Percentiles rank a stretch among this genome's conserved stretches.
Conservation (phyloP, 345 rosid species). For the Heritiera littoralis region DNA sequence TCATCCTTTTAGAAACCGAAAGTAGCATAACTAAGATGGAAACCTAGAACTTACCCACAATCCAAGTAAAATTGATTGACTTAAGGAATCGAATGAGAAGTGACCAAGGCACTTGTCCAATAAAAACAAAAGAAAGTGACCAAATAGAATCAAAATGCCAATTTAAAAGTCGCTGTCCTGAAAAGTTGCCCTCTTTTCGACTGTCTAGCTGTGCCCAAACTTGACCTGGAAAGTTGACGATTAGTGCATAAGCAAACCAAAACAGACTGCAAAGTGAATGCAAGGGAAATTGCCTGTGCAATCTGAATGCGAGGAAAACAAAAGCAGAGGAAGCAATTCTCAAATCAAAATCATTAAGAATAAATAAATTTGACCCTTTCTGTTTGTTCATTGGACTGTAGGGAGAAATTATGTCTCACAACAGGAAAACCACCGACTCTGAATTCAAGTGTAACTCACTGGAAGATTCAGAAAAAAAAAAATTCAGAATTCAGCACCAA, state of each 20-base stretch:
- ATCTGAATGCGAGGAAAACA: background rate
- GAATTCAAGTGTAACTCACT: too few relatives aligned
- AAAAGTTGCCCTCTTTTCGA: background rate
- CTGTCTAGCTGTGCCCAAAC: background rate
- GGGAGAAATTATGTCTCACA: background rate
- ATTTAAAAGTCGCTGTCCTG: too few relatives aligned
- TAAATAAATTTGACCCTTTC: background rate
- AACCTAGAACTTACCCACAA: background rate
- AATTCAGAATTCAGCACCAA: too few relatives aligned
- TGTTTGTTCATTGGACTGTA: background rate
- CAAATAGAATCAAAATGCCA: too few relatives aligned
- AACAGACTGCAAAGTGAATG: background rate
- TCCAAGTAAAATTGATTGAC: background rate
- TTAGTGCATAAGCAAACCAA: background rate
- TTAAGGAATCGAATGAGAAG: background rate
- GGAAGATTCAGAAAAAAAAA: too few relatives aligned
- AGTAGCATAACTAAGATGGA: background rate
- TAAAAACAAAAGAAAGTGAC: background rate
- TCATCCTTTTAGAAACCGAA: background rate
- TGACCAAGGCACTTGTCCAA: background rate
- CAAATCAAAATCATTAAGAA: background rate
- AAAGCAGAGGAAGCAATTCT: background rate
- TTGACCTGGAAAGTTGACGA: background rate
- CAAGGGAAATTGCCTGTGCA: background rate
- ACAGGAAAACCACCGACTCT: too few relatives aligned